Evolutionary conservation across 495 filamentous ascomycete genomes (phyloP).

Genomic region (Glonium stellatum): DNA sequence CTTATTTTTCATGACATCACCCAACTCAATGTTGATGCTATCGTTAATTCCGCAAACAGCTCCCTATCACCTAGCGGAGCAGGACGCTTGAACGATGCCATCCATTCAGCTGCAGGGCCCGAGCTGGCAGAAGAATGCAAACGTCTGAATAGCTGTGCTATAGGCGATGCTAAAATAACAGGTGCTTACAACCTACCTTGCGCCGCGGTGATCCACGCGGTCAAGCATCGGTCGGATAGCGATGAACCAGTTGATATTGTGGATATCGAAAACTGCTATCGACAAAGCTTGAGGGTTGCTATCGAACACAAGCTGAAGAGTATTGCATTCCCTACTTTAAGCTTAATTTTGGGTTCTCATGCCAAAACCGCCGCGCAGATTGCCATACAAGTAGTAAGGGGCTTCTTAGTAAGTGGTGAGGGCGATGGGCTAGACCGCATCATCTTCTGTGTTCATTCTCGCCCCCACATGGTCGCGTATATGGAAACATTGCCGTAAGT

Average conservation of each 20-base stretch:
- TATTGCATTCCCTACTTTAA: slow-evolving; percentile 21
- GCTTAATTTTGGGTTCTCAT: slow-evolving; percentile 18
- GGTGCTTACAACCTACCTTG: slow-evolving; percentile 6
- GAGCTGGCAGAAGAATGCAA: slow-evolving; percentile 12
- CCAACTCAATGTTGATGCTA: slow-evolving; percentile 16
- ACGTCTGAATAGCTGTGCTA: background rate
- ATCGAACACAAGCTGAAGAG: slow-evolving; percentile 15
- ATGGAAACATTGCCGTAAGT: slow-evolving; percentile 14
- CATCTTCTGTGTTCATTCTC: slow-evolving; percentile 22
- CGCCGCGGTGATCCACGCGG: slow-evolving; percentile 17
- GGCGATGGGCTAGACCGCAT: slow-evolving; percentile 15
- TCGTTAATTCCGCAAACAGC: slow-evolving; percentile 20
- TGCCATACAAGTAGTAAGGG: slow-evolving; percentile 22
- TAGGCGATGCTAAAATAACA: slow-evolving; percentile 4
- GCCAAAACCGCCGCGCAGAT: slow-evolving; percentile 13
- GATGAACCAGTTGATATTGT: too few species aligned
- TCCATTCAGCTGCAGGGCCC: slow-evolving; percentile 21
- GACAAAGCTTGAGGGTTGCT: slow-evolving; percentile 9
- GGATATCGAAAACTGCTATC: slow-evolving; percentile 24
- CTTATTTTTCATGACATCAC: slow-evolving; percentile 18
- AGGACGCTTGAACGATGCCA: slow-evolving; percentile 7
- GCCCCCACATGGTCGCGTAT: slow-evolving; percentile 14
- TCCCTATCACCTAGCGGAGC: slow-evolving; percentile 2
- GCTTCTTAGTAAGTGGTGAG: slow-evolving; percentile 14
- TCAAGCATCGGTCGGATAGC: slow-evolving; percentile 2